Conservation (phyloP, 768 basidiomycete species). For the Botryobasidium botryosum region DNA sequence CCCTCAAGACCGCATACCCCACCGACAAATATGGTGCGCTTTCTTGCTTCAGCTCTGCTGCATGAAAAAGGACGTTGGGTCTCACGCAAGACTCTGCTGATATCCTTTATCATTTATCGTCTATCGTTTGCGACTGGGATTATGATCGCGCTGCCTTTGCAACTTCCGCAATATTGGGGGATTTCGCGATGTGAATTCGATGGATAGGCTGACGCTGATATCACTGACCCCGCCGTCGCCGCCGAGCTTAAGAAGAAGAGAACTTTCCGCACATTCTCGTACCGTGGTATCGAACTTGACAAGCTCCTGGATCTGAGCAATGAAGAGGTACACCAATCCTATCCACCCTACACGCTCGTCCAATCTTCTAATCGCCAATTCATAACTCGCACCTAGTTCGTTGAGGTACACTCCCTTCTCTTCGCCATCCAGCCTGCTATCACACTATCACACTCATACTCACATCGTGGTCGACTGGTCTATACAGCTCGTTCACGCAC, state of each 20-base stretch:
- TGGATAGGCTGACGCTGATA: conserved; percentile 53
- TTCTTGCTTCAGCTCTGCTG: no score
- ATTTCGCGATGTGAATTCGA: no score
- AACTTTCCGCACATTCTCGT: conserved; percentile 97
- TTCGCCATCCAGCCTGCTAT: not conserved
- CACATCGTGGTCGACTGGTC: not conserved
- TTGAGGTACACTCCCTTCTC: not conserved
- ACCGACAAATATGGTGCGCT: no score
- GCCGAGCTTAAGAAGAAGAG: conserved; percentile 98
- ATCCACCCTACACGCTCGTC: not conserved
- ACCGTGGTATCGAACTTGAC: conserved; percentile 96
- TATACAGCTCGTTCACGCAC: conserved; percentile 83
- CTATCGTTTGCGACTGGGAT: no score
- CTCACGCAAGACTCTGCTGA: no score
- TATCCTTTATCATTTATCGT: no score
- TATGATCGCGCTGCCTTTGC: no score
- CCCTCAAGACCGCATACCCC: no score
- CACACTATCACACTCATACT: not conserved
- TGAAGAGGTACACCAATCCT: conserved; percentile 57
- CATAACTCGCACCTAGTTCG: conserved; percentile 2
- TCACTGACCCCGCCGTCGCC: conserved; percentile 86
- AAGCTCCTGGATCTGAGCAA: conserved; percentile 93
- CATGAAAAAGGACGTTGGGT: no score
- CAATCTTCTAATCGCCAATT: conserved; percentile 14
- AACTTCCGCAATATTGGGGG: no score